phyloP scores from a whole-genome alignment of 108 stramenopile species.

The Thalassiosira profunda region DNA sequence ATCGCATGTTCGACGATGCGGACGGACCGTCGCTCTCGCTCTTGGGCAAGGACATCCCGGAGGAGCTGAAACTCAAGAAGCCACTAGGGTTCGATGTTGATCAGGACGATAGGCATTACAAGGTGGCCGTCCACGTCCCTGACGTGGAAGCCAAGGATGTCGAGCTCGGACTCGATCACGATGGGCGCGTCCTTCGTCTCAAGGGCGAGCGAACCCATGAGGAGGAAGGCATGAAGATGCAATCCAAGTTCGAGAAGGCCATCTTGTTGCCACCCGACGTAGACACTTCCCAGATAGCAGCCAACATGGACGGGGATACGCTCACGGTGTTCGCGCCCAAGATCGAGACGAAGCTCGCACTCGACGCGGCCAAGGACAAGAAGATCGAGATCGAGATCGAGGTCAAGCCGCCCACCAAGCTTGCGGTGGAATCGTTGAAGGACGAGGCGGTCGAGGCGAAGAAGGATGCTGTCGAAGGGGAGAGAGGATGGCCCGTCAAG shows the following conservation, averaged over 20 bases:
- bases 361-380: constrained; percentile 6
- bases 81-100: constrained; percentile 34
- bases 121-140: constrained; percentile 29
- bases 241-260: constrained; percentile 39
- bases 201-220: constrained; percentile 30
- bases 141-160: constrained; percentile 38
- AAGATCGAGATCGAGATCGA: constrained; percentile 29
- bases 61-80: constrained; percentile 2
- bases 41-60: neutral
- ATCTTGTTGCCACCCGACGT: constrained; percentile 30
- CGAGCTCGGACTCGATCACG: constrained; percentile 37
- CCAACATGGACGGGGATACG: constrained; percentile 20
- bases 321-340: constrained; percentile 37
- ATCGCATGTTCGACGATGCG: too few relatives aligned
- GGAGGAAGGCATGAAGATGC: constrained; percentile 31
- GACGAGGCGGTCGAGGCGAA: constrained; percentile 1
- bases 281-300: constrained; percentile 20
- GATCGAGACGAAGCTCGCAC: constrained; percentile 8
- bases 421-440: neutral
- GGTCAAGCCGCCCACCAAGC: constrained; percentile 1
- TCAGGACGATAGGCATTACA: constrained; percentile 33
- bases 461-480: neutral
- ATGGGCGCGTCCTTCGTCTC: constrained; percentile 39
- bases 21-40: constrained; percentile 13
- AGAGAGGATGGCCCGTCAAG: too few relatives aligned